phyloP scores from a whole-genome alignment of 2,329 filamentous ascomycete genomes.

The Lanzia echinophila region DNA sequence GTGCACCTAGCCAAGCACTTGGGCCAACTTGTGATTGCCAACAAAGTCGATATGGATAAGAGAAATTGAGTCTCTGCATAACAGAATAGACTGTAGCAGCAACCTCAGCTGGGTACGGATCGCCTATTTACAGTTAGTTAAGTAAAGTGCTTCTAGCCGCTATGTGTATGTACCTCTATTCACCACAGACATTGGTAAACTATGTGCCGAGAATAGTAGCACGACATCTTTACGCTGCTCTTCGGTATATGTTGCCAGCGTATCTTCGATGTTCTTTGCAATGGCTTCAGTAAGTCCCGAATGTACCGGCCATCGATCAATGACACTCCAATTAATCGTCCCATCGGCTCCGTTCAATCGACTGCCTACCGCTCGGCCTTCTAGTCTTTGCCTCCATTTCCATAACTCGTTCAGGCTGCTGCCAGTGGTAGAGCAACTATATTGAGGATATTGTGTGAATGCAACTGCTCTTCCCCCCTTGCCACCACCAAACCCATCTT shows the following conservation, averaged over 20 bases:
- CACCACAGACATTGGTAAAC: slow-evolving; percentile 92
- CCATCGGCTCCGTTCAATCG: slow-evolving; percentile 46
- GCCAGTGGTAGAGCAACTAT: slow-evolving; percentile 95
- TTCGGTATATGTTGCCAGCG: slow-evolving; percentile 74
- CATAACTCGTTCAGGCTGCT: slow-evolving; percentile 95
- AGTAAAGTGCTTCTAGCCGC: background rate
- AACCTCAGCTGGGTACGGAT: slow-evolving; percentile 92
- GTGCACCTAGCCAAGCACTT: slow-evolving; percentile 88
- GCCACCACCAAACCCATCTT: slow-evolving; percentile 84
- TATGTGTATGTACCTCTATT: slow-evolving; percentile 62
- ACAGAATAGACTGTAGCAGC: slow-evolving; percentile 93
- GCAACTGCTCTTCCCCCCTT: slow-evolving; percentile 90
- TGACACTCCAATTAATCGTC: slow-evolving; percentile 89
- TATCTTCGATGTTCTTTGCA: slow-evolving; percentile 83
- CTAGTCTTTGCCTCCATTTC: slow-evolving; percentile 89
- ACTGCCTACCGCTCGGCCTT: slow-evolving; percentile 56
- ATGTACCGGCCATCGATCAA: slow-evolving; percentile 95
- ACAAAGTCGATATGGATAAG: slow-evolving; percentile 85
- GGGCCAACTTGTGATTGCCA: slow-evolving; percentile 99
- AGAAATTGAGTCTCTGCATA: slow-evolving; percentile 84
- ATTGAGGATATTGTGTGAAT: slow-evolving; percentile 97
- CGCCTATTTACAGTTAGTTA: slow-evolving; percentile 45
- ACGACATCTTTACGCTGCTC: slow-evolving; percentile 75
- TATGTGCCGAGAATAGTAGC: slow-evolving; percentile 90
- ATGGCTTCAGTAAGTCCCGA: slow-evolving; percentile 85